phyloP scores from a whole-genome alignment of 805 yeast genomes.

The Barnettozyma salicaria region DNA sequence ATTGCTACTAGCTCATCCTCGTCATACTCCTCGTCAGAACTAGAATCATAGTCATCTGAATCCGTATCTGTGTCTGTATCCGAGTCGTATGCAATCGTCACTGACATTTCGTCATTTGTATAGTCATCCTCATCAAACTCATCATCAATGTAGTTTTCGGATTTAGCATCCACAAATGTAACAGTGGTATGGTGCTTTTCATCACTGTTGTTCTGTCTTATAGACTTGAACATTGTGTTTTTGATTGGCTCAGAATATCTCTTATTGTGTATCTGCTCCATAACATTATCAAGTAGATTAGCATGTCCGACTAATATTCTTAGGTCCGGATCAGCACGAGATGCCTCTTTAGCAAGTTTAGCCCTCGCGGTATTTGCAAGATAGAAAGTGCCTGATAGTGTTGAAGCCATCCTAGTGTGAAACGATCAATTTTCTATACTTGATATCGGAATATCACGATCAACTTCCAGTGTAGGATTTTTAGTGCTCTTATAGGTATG shows the following conservation, averaged over 20 bases:
- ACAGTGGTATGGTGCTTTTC: constrained; percentile 7
- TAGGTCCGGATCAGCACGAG: constrained; percentile 21
- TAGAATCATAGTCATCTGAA: constrained; percentile 5
- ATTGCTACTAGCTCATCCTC: constrained; percentile 10
- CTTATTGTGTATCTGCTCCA: constrained; percentile 22
- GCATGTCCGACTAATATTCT: constrained; percentile 25
- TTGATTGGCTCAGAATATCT: constrained; percentile 10
- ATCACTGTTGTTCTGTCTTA: constrained; percentile 10
- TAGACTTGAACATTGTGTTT: constrained; percentile 8
- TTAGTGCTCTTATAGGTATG: too few relatives aligned
- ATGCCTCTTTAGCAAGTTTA: constrained; percentile 23
- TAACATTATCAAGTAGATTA: constrained; percentile 22
- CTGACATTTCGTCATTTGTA: constrained; percentile 4
- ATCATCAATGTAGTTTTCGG: constrained; percentile 15
- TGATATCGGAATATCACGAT: too few relatives aligned
- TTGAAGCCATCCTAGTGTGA: too few relatives aligned
- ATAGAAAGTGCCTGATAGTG: constrained; percentile 22
- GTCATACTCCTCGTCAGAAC: constrained; percentile 7
- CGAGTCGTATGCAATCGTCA: constrained; percentile 7
- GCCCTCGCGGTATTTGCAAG: constrained; percentile 24
- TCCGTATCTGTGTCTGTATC: constrained; percentile 13
- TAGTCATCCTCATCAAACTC: constrained; percentile 18
- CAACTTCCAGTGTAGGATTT: too few relatives aligned
- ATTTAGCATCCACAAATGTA: constrained; percentile 11
- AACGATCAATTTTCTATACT: too few relatives aligned